Base-by-base conservation (phyloP, 768 basidiomycete genomes). In the Rhizopogon sp. region DNA sequence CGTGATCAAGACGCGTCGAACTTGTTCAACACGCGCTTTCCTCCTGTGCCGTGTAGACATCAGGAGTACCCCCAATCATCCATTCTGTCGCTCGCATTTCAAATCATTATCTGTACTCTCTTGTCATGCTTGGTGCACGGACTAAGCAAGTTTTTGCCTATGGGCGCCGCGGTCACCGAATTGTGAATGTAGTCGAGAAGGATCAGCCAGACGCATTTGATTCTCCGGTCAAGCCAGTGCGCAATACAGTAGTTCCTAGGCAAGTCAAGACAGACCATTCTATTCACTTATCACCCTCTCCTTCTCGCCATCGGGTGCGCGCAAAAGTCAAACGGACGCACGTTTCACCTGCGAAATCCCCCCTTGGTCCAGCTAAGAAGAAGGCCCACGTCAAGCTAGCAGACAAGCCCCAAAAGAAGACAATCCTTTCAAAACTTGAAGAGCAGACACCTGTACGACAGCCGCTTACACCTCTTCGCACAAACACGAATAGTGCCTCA, bases 121-220 rank as follows among this genome's bases (percentile, higher is more conserved):
- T 20, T 20, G 6, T 33, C 13, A 43, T 87, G 85, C 74, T 85
- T 16, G 76, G 83, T 25, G 61, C 79, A 55, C 79, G 75, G 60
- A 88, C 86, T 6, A 86, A 84, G 65, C 82, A 84, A 62, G 78
- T 88, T 46, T 79, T 76, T 50, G 72, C 83, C 20, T 88, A 88
- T 60, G 86, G 86, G 20, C 80, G 81, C 60, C 81, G 85, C 57
- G 74, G 74, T 40, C 78, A 78, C 52, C 82, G 86, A 39, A 76
- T 87, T n/a, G 74, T 87, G 60, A 77, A 75, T 55, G 75, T 73
- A 42, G 68, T 53, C 66, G 66, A 50, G 58, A 60, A 33, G 69
- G 65, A 62, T 25, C 58, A 64, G 22, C 47, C 39, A 42, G 25
- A 53, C n/a, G 33, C 52, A 16, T 52, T 52, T 33, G 44, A 53